Evolutionary conservation across 2,329 filamentous ascomycete genomes (phyloP), one percentile per base, ranked within the genome.

Genomic region (Fusarium lyarnte): DNA sequence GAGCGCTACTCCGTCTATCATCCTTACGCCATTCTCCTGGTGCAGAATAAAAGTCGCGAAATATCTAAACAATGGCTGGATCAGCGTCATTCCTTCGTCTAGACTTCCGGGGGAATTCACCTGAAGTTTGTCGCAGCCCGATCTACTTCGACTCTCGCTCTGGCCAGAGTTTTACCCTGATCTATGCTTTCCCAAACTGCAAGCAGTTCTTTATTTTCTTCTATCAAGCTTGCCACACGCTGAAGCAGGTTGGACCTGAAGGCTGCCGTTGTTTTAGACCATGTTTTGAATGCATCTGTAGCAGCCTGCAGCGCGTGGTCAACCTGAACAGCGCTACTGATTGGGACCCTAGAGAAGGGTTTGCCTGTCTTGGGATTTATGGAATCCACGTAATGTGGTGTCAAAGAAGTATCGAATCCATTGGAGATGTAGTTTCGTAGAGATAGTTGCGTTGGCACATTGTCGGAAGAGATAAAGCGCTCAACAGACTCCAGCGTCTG

Each of bases 11-110:
- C 23, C 42, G 9, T 45, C 23, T 4, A 45, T 27, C 42, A 45
- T 45, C 7, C 23, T 19, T 4, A 27, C 42, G 2, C 23, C 42
- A 3, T 45, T 45, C 23, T 25, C 42, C 13, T 45, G 42, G 10
- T 45, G 42, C 8, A 45, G 11, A 27, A 45, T 27, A 13, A 45
- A 45, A 19, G 23, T 45, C 3, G 42, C 5, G 8, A 45, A 45
- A 6, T 45, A 45, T 19, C 23, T 25, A 13, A 19, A 4, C 1
- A 3, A 43, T 8, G 3, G 1, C 7, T 6, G 3, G 3, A 3
- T 43, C 8, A 43, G 23, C 4, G 7, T 9, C 1, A 25, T 7
- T 19, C 1, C 16, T 43, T 16, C 8, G 10, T 25, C 7, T 8
- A 43, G 7, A 12, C 16, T 12, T 25, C 6, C 7, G 16, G 5